Evolutionary conservation across 371 early-diverging fungal genomes (phyloP), one percentile per base, ranked within the genome.

Genomic region (Apophysomyces sp.): DNA sequence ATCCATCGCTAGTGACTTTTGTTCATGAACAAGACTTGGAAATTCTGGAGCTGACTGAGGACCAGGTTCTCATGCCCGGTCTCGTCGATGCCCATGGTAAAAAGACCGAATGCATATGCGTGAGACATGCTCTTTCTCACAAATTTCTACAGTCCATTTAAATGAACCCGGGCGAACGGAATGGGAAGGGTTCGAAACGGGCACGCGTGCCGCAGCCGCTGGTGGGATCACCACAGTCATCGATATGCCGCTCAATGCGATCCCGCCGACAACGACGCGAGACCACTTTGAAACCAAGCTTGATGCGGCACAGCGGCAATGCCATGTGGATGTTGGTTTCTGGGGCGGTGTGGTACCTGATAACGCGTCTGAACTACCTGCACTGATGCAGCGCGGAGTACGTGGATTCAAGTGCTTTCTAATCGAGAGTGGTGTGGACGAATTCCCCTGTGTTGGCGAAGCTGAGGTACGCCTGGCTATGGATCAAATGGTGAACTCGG

Each of bases 211-310:
- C 31, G 92, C 92, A 30, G 92, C 92, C 24, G 91, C 92, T 32
- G 89, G 92, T 51, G 92, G 92, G 65, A 86, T 89, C 32, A 87
- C 90, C 0, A 91, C 92, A 0, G 83, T 92, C 27, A 81, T 92
- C 52, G 92, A 92, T 66, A 92, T 92, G 92, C 92, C 92, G n/a
- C 78, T 92, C 61, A 92, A 92, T 76, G 89, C 91, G 29, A 92
- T 92, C 61, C 92, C 92, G 18, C 91, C 92, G 34, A 92, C 92
- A 6, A 91, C 91, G 32, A 91, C 90, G 0, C 85, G 84, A 13
- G 83, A 67, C 18, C 85, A 91, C 57, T 81, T 91, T 39, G 60
- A 84, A 31, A 71, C 71, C 57, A 92, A 92, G 72, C 73, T 86
- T 34, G 72, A 74, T 37, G 89, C 90, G 34, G 91, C 90, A 29